Conservation (phyloP, 345 rosid genomes). For the Heritiera fomes region DNA sequence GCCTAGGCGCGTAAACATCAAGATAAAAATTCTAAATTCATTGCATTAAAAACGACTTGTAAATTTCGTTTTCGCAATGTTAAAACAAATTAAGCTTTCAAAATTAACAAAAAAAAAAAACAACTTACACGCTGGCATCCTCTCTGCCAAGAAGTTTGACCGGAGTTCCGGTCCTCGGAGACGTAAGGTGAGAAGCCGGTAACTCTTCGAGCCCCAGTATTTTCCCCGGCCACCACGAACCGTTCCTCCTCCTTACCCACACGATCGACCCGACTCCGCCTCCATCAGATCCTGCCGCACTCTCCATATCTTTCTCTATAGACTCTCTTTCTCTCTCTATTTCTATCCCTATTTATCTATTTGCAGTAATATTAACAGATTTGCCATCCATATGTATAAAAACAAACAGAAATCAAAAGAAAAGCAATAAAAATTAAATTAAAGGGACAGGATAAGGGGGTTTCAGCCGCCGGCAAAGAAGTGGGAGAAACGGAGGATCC, state of each 20-base stretch:
- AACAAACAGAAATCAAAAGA: neutral
- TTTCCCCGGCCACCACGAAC: constrained; percentile 99
- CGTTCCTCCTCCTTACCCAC: constrained; percentile 98
- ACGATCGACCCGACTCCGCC: constrained; percentile 79
- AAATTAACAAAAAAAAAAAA: neutral
- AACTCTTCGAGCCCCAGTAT: constrained; percentile 84
- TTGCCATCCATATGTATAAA: constrained; percentile 6
- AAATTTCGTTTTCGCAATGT: neutral
- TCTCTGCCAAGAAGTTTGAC: constrained; percentile 99
- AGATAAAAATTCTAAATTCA: neutral
- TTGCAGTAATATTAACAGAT: constrained; percentile 19
- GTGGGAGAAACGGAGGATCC: constrained; percentile 45
- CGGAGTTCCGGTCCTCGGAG: constrained; percentile 97
- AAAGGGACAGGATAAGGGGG: neutral
- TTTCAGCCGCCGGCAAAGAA: constrained; percentile 26
- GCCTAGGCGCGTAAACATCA: neutral
- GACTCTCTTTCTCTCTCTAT: constrained; percentile 23
- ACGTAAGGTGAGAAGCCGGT: constrained; percentile 66
- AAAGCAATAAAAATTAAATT: neutral
- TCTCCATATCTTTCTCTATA: constrained; percentile 43
- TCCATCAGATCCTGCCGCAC: constrained; percentile 52
- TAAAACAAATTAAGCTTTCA: neutral
- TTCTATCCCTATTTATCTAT: constrained; percentile 19
- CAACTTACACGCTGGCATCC: constrained; percentile 96
- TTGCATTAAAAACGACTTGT: neutral